Percentiles rank a stretch among this genome's conserved stretches.
These are phyloP conservation scores for Collybiopsis confluens DNA, from an alignment of 768 basidiomycete genomes.

Conservation along the genomic window DNA sequence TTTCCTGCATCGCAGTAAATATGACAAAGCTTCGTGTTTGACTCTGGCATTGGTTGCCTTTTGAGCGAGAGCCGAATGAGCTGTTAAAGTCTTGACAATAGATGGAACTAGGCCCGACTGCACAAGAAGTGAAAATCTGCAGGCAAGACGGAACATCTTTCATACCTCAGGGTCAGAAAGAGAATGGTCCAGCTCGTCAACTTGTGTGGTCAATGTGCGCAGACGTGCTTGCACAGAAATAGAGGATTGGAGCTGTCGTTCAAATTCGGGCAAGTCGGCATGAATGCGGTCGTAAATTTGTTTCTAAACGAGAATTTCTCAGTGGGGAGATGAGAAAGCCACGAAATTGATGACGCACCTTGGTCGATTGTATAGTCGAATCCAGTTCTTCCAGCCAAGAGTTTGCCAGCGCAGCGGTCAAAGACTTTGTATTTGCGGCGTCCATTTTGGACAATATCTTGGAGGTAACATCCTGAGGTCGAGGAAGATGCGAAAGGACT, in stretches of 20 bases:
- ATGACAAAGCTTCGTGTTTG: slow-evolving; percentile 45
- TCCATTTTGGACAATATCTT: slow-evolving; percentile 68
- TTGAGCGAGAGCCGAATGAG: slow-evolving; percentile 63
- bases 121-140: slow-evolving; percentile 11
- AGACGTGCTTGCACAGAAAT: slow-evolving; percentile 61
- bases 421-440: slow-evolving; percentile 48
- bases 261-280: slow-evolving; percentile 57
- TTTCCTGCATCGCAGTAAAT: slow-evolving; percentile 49
- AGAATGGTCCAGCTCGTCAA: slow-evolving; percentile 44
- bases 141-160: background rate
- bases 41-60: slow-evolving; percentile 52
- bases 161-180: slow-evolving; percentile 62
- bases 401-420: slow-evolving; percentile 57
- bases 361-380: slow-evolving; percentile 62
- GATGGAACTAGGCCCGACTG: slow-evolving; percentile 69
- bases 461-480: slow-evolving; percentile 66
- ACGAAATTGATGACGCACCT: slow-evolving; percentile 39
- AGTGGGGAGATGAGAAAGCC: slow-evolving; percentile 11
- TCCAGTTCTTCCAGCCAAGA: slow-evolving; percentile 76
- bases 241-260: slow-evolving; percentile 58
- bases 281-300: slow-evolving; percentile 73
- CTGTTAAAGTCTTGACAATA: slow-evolving; percentile 48
- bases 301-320: slow-evolving; percentile 36
- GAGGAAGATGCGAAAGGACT: slow-evolving; percentile 68
- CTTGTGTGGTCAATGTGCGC: slow-evolving; percentile 43